Evolutionary conservation across 116 monocot genomes (phyloP), one percentile per base, ranked within the genome.

Genomic region (Phalaenopsis hybrid): DNA sequence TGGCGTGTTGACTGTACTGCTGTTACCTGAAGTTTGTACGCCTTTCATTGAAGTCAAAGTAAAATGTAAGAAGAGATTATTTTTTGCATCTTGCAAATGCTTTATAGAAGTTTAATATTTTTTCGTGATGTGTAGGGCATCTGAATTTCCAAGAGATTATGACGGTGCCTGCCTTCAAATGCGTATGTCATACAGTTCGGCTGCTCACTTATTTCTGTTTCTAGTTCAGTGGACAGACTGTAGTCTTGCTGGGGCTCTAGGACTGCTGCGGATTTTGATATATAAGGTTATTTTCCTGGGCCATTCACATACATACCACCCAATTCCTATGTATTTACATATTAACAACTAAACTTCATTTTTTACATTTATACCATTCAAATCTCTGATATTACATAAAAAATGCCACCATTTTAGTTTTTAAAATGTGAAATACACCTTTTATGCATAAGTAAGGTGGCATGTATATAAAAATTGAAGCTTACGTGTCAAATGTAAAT

Each of bases 141-240:
- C 95, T 63, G 91, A 91, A 74, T 93, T 90, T 81, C 84, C 87
- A 23, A 86, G 91, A 81, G 92, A 94, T 75, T 92, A 86, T 79
- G 95, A 89, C 82, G 95, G 95, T 52, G 89, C 95, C 17, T 90
- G 87, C 72, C 85, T 93, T 57, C 95, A 95, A 79, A 95, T 95
- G 93, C 86, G 91, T 44, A 85, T 95, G 87, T 87, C 95, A 3
- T 95, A 95, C 75, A 93, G 93, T 79, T 91, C 95, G 50, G 93
- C 86, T 80, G 95, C 95, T 17, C 89, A 86, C 73, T 72, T 92
- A 12, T 87, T 95, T 84, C 91, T 93, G 63, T 95, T 93, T 83
- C 88, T 95, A 8, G 88, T 93, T 67, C 91, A 93, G 61, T 95
- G 95, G 95, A 87, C 91, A 3, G 93, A 91, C 79, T 95, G 91